Base-by-base conservation (phyloP, 2,329 filamentous ascomycete genomes). In the Didymella glomerata region DNA sequence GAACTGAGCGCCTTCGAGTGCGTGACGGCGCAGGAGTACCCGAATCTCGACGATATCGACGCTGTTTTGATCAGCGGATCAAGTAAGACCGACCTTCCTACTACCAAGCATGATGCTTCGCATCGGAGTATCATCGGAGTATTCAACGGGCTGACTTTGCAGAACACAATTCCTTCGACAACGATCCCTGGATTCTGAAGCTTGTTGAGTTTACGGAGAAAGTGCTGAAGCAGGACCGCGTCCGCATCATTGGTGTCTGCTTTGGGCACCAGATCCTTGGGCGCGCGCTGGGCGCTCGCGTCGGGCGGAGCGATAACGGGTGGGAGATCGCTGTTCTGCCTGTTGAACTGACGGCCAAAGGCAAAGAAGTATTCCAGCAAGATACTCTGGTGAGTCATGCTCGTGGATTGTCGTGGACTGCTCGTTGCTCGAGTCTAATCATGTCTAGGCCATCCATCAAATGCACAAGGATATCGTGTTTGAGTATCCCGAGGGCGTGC, bases 211-310 rank as follows among this genome's bases (percentile, higher is more conserved):
- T 88, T 70, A 86, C 85, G 0, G 80, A 82, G 49, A 80, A 83
- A 64, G 81, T 90, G 3, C 81, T 91, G 32, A 81, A 82, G 13
- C 84, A 89, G 63, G 80, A 83, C 25, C 81, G 86, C 0, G 85
- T 95, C 8, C 85, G 87, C 34, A 78, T 93, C n/a, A 82, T 96
- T 16, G 92, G 92, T 11, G 84, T 95, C 16, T 96, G 92, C 77
- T 96, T 94, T 75, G 92, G 92, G 5, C 92, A 96, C 75, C 92
- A 96, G 80, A 93, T 96, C 68, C 80, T 95, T 42, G 91, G 85
- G 1, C 83, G 92, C 51, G 90, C 91, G 1, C 73, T 93, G 66
- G 90, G 87, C 3, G 84, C 80, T 20, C 84, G 85, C 67, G 90
- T 96, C 2, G 88, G 83, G 34, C 80, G 87, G 53, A 91, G 86